Conservation (phyloP, 148 eudicot species). For the Cornus controversa region DNA sequence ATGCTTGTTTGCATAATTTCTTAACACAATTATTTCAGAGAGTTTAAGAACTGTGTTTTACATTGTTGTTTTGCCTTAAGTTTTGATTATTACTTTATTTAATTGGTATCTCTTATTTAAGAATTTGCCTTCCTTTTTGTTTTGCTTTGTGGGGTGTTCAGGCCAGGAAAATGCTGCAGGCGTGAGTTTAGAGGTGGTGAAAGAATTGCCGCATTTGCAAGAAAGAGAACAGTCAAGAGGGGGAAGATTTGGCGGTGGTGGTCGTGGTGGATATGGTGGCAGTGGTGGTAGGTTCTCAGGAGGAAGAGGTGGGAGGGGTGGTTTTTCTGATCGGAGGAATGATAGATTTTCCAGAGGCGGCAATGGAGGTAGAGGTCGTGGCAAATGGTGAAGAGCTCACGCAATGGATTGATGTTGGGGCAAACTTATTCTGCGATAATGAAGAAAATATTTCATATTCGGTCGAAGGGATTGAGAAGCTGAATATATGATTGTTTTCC, state of each 20-base stretch:
- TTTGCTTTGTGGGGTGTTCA: constrained; percentile 11
- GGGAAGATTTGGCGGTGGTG: constrained; percentile 49
- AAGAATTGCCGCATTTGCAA: constrained; percentile 62
- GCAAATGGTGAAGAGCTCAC: constrained; percentile 18
- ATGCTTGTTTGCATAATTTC: neutral
- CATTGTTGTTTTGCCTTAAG: neutral
- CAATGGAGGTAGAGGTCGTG: constrained; percentile 44
- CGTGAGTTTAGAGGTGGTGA: constrained; percentile 70
- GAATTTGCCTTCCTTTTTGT: neutral
- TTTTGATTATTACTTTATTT: too few relatives aligned
- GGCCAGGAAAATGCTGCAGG: constrained; percentile 68
- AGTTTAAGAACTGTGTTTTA: neutral
- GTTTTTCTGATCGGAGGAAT: constrained; percentile 39
- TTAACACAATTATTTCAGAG: neutral
- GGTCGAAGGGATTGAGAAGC: neutral
- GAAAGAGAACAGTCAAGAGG: constrained; percentile 56
- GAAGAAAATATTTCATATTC: neutral
- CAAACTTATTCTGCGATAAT: neutral
- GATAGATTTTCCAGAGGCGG: too few relatives aligned
- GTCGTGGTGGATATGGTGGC: constrained; percentile 39
- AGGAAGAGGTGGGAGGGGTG: constrained; percentile 24
- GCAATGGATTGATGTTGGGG: neutral
- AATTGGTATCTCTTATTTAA: too few relatives aligned
- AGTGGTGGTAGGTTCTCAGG: constrained; percentile 23
- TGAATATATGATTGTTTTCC: too few relatives aligned